Evolutionary conservation across 768 basidiomycete species (phyloP), one percentile per base, ranked within the genome.

Genomic region (Termitomyces sp.): DNA sequence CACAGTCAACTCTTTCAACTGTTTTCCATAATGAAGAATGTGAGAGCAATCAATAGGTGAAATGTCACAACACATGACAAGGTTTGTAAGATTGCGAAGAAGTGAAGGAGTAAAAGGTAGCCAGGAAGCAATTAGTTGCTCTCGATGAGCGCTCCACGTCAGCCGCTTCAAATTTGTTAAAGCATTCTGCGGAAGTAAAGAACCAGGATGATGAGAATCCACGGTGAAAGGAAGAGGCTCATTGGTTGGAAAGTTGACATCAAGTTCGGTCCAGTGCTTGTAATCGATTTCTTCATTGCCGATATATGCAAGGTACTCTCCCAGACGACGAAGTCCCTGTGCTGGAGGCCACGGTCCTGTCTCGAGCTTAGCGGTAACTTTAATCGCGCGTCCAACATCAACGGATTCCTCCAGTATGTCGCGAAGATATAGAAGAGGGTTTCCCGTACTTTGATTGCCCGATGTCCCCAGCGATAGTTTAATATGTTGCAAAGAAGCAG

Each of bases 81-180:
- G 50, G 37, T 50, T 60, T n/a, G 59, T 46, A n/a, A 60, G 55
- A 2, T 42, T 40, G 6, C 2, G 4, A 20, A 60, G 59, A 20
- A 56, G 48, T 22, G 48, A 37, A 18, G 54, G 55, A 9, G 54
- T 37, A n/a, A 60, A 56, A 27, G 59, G 59, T 14, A 60, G 27
- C 59, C 59, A 60, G 22, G 59, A 60, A 12, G 32, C n/a, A 12
- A 49, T 12, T 6, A 60, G 26, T 36, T 60, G 59, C 36, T 46
- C 32, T 36, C 49, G 49, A 46, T 55, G 59, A 27, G 34, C 59
- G 4, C 22, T 56, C 54, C 54, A 60, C 7, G 47, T 52, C 42
- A 60, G 55, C 18, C 42, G 54, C 33, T 39, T 40, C n/a, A 60
- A 18, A 18, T 56, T 60, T 12, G 5, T 3, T 14, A 56, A 39